Evolutionary conservation across 1,139 yeast species (phyloP), one percentile per base, ranked within the genome.

Genomic region (Arxiozyma telluris): DNA sequence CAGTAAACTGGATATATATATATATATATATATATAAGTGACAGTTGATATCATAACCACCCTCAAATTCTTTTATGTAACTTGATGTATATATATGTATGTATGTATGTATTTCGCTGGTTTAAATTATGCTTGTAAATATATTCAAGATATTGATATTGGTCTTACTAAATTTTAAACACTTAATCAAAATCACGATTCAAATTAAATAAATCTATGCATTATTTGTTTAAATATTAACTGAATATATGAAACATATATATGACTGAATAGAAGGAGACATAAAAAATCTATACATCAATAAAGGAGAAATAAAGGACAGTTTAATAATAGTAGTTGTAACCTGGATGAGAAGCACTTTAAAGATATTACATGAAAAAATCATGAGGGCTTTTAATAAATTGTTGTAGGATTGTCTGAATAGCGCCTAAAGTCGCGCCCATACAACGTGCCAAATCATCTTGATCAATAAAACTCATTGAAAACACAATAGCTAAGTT

Each of bases 401-500:
- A 65, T 46, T 61, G 61, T 52, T 71, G 74, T 47, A 74, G 57
- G 47, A 73, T 70, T n/a, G 65, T 65, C 58, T 74, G 76, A 50
- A 74, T 60, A 3, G 75, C 74, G 21, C 76, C 77, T 34, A 74
- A 55, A 25, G 70, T 73, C n/a, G 73, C 62, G 1, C 75, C 76
- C 74, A 74, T 72, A 49, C 74, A 71, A 25, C 63, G 63, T 12
- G 73, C 73, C 44, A 73, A 59, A 54, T 70, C 71, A 44, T 72
- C 76, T 59, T 71, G 74, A 57, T 71, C 69, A 50, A 80, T 67
- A 61, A 80, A 78, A 66, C 82, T 78, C 82, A 80, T 80, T 4
- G 83, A 76, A 61, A 80, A 80, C 8, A 87, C 95, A 55, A 90
- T 87, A 12, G 95, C 93, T 63, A 87, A 72, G 64, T 87, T 87